Evolutionary conservation across 83 land plant genomes (phyloP).

Genomic region (Diphasiastrum complanatum): DNA sequence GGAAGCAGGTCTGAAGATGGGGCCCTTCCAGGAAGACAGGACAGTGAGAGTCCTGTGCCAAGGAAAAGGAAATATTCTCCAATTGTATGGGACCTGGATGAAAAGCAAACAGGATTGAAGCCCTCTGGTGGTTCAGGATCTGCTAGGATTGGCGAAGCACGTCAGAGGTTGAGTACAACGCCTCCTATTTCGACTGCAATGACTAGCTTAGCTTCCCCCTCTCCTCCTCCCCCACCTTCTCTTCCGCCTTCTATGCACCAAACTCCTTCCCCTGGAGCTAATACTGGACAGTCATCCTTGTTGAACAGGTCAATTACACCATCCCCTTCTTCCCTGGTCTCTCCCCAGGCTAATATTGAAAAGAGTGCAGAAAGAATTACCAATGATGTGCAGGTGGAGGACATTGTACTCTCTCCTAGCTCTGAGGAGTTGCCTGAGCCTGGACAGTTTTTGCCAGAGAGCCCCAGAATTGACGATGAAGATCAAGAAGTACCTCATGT

Average conservation of each 20-base stretch:
- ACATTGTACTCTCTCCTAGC: conserved; percentile 10
- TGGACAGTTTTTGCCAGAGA: conserved; percentile 21
- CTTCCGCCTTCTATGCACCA: no score
- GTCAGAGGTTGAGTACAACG: not conserved
- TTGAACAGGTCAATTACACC: conserved; percentile 8
- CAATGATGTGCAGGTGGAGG: conserved; percentile 13
- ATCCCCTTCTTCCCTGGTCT: conserved; percentile 5
- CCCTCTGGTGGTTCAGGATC: not conserved
- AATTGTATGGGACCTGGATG: conserved; percentile 59
- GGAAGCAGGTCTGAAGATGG: conserved; percentile 38
- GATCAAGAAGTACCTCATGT: conserved; percentile 17
- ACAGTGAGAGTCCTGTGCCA: conserved; percentile 5
- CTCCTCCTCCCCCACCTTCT: no score
- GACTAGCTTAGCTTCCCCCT: no score
- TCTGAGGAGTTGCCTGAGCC: conserved; percentile 21
- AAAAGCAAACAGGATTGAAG: conserved; percentile 20
- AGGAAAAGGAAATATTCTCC: conserved; percentile 63
- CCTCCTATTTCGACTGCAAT: conserved; percentile 8
- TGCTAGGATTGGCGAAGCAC: not conserved
- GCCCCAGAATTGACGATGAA: conserved; percentile 14
- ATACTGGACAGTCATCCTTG: not conserved
- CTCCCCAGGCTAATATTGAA: not conserved
- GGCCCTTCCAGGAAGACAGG: not conserved
- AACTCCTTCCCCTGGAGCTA: not conserved
- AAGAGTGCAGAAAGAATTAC: conserved; percentile 3